Evolutionary conservation across 257 asterid species (phyloP), one percentile per base, ranked within the genome.

Genomic region (Plectranthus barbatus): DNA sequence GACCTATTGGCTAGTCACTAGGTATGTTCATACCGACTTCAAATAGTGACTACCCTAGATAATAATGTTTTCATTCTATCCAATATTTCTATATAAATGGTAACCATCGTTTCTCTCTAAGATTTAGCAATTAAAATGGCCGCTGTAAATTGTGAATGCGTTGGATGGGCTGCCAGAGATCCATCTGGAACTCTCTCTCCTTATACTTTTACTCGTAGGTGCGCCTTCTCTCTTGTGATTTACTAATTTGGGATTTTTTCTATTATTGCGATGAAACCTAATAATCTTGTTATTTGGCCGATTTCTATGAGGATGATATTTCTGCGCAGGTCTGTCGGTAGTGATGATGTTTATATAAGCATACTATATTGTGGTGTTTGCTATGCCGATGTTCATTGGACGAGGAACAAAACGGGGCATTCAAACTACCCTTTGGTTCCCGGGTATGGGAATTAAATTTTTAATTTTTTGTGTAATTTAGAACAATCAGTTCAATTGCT

Each of bases 351-450:
- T 68, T 77, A 70, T 1, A 56, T 92, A 17, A 77, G 64, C 58
- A 89, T 92, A 20, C 11, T 71, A 9, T 80, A 76, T 71, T 92
- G 98, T 60, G 98, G 98, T 15, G 81, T 92, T 50, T 92, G 98
- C 75, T 83, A 61, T 66, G 98, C 97, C 53, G 98, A 92, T 78
- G 89, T 92, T 58, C 0, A 1, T 45, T 92, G 98, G 98, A 76
- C 88, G 33, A 85, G 89, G 70, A 92, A 78, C 70, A 44, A 37
- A 66, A 0, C 24, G 7, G 89, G 91, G 29, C 73, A 75, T 72
- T 72, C 99, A 0, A 89, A 84, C 33, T 92, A 89, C 65, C 99
- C 98, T 36, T 55, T 89, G 62, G 98, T 92, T 42, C 97, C 98
- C n/a, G 98, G 98, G 98, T 91, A 81, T 13, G 70, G 6, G 36